phyloP scores from a whole-genome alignment of 768 basidiomycete genomes.

The Cytidiella melzeri region DNA sequence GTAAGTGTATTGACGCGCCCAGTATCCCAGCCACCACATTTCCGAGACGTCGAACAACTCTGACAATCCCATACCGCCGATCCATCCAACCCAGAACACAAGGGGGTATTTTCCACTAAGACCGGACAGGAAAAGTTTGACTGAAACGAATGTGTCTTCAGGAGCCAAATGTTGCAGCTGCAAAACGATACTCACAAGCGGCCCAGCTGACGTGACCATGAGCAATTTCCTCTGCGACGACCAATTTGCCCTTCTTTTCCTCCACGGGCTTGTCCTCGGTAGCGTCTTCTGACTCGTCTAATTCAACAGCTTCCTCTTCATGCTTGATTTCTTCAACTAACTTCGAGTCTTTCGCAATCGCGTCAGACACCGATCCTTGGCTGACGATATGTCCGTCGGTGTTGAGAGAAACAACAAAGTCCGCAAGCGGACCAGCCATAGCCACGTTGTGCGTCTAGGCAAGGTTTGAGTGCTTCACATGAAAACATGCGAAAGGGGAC shows the following conservation, averaged over 20 bases:
- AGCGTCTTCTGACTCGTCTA: constrained; percentile 16
- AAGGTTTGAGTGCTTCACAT: not conserved
- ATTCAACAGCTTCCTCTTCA: constrained; percentile 17
- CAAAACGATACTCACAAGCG: constrained; percentile 21
- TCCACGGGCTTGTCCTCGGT: constrained; percentile 11
- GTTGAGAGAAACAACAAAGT: constrained; percentile 47
- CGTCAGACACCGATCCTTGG: constrained; percentile 42
- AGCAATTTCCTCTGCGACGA: constrained; percentile 32
- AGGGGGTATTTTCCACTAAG: constrained; percentile 21
- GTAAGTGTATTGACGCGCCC: constrained; percentile 29
- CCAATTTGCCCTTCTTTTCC: constrained; percentile 26
- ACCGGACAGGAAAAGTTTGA: constrained; percentile 26
- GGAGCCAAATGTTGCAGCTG: not conserved
- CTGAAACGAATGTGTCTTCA: constrained; percentile 12
- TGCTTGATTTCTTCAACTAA: constrained; percentile 24
- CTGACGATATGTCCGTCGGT: constrained; percentile 43
- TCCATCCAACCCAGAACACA: constrained; percentile 25
- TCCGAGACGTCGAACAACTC: constrained; percentile 19
- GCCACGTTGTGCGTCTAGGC: constrained; percentile 43
- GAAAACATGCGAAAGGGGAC: constrained; percentile 9
- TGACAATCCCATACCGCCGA: constrained; percentile 10
- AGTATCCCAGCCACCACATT: constrained; percentile 33
- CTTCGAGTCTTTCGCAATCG: constrained; percentile 33
- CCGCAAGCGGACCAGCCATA: constrained; percentile 44
- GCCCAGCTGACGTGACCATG: constrained; percentile 30